A percentile compares a stretch with the other conserved stretches of the same genome.
Evolutionary conservation across 2,329 filamentous ascomycete genomes (phyloP).

Genomic region (Cucurbitaria berberidis): DNA sequence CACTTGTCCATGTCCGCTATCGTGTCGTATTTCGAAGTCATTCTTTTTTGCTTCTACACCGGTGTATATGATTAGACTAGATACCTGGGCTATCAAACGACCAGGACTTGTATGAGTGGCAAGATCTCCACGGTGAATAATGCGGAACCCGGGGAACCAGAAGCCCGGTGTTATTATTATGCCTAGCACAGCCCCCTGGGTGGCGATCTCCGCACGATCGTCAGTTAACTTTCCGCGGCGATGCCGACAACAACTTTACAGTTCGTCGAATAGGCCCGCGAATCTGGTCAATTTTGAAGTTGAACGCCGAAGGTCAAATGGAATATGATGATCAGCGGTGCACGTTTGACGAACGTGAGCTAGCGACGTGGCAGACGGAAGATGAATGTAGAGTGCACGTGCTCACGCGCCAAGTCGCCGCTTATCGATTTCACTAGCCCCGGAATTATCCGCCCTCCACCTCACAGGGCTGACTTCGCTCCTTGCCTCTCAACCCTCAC

Average conservation of each 20-base stretch:
- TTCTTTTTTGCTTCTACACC: too few species aligned
- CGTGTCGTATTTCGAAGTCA: too few species aligned
- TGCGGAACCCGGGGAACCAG: too few species aligned
- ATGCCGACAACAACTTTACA: background rate
- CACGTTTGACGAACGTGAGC: background rate
- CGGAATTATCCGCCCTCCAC: slow-evolving; percentile 8
- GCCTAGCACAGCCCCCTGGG: background rate
- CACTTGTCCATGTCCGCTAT: too few species aligned
- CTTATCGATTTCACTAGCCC: too few species aligned
- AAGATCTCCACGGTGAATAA: too few species aligned
- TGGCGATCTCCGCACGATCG: background rate
- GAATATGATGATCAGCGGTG: background rate
- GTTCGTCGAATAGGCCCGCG: background rate
- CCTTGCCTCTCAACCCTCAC: slow-evolving; percentile 1
- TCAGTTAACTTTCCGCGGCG: too few species aligned
- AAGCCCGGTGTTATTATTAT: background rate
- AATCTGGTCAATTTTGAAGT: too few species aligned
- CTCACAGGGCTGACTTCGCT: slow-evolving; percentile 3
- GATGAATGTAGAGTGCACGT: background rate
- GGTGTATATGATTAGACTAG: too few species aligned
- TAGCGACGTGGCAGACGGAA: background rate
- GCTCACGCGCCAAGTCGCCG: background rate
- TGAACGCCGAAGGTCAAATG: background rate
- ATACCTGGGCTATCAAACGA: too few species aligned
- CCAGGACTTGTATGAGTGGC: too few species aligned